Evolutionary conservation across 2,329 filamentous ascomycete species (phyloP).

Genomic region (Trichophaea hybrida): DNA sequence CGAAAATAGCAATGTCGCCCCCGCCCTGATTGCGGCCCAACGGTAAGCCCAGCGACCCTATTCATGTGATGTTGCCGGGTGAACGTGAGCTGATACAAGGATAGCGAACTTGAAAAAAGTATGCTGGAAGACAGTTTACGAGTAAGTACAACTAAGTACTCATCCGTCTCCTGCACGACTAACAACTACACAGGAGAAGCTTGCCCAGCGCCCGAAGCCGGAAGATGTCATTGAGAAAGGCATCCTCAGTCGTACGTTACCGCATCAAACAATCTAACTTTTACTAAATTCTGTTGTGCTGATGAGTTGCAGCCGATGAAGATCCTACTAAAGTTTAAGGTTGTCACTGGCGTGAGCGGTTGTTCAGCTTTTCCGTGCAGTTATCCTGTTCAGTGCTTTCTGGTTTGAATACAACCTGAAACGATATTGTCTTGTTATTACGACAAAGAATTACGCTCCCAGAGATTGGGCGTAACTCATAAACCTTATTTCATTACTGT

Average conservation of each 20-base stretch:
- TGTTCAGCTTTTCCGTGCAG: too few relatives aligned
- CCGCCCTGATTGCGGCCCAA: slow-evolving; percentile 23
- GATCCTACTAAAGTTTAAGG: slow-evolving; percentile 18
- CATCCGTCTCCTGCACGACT: neutral
- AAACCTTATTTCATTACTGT: too few relatives aligned
- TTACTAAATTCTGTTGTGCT: neutral
- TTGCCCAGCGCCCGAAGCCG: slow-evolving; percentile 23
- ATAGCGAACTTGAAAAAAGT: slow-evolving; percentile 23
- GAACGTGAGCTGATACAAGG: too few relatives aligned
- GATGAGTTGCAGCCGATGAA: slow-evolving; percentile 15
- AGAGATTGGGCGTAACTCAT: too few relatives aligned
- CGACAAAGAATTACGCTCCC: too few relatives aligned
- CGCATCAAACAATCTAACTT: neutral
- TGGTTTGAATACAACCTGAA: too few relatives aligned
- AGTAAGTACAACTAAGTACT: neutral
- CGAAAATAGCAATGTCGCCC: slow-evolving; percentile 21
- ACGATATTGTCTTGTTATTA: too few relatives aligned
- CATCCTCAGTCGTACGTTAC: slow-evolving; percentile 23
- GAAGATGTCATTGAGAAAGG: slow-evolving; percentile 26
- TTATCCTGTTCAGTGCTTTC: too few relatives aligned
- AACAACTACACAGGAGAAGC: slow-evolving; percentile 18
- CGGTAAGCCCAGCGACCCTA: neutral
- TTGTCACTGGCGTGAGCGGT: too few relatives aligned
- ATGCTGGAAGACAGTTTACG: slow-evolving; percentile 26
- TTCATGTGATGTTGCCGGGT: too few relatives aligned